Base-by-base conservation (phyloP, 352 stramenopile genomes). In the Elongisporangium prolatum region DNA sequence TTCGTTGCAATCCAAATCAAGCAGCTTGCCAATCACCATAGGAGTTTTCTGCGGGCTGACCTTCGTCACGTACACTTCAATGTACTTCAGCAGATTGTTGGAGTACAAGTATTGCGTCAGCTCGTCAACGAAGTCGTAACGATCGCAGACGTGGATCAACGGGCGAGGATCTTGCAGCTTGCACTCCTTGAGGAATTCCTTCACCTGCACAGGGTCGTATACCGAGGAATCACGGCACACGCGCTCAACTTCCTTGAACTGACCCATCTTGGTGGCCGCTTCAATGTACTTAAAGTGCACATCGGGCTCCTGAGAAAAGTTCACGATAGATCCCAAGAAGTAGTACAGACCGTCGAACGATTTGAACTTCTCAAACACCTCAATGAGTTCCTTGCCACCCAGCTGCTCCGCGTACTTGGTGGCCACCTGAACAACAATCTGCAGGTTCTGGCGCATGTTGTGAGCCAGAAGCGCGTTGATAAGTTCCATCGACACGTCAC, bases 211-310 rank as follows among this genome's bases (percentile, higher is more conserved):
- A 21, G 97, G 86, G 60, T 99, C 95, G 84, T 99, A 99, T 56
- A 99, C 97, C 48, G 97, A 99, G n/a, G 96, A 99, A 77, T 99
- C 98, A 59, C 97, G 94, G 74, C 97, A 99, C 50, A 99, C 97
- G 55, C 97, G 94, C 75, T 99, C 97, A 21, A 99, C 97, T 74
- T 99, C 97, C 77, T 99, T 99, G 81, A 99, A 99, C 71, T 99
- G 97, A 38, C 97, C 96, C 82, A 99, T 98, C 89, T 99, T 98
- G 57, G 97, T 98, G 17, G 97, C 98, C 51, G 96, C 95, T 80
- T 99, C 96, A 84, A 99, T 99, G 83, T 99, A 99, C 82, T 99
- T 99, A 75, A 99, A 99, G 75, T 99, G 97, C 47, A 99, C 97
- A 63, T 98, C 88, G 7, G 96, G 81, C 64, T 99, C 96, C 71